These are phyloP conservation scores for Handroanthus guayacan DNA, from an alignment of 257 asterid genomes.

Conservation along the genomic window DNA sequence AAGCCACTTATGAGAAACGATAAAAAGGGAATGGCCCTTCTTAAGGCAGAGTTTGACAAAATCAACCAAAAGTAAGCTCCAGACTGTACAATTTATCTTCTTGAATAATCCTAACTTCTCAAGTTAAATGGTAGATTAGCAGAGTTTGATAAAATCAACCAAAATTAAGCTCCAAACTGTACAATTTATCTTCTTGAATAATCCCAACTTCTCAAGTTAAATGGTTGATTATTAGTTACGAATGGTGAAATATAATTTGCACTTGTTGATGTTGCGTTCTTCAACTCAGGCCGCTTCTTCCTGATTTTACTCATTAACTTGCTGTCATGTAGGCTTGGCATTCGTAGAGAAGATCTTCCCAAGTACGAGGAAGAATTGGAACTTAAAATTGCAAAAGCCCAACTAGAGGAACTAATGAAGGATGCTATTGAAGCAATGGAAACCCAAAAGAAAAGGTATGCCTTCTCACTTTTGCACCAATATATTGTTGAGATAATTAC, in stretches of 20 bases:
- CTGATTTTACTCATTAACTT: conserved; percentile 3
- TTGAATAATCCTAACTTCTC: too few relatives aligned
- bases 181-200: background rate
- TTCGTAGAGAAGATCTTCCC: conserved; percentile 61
- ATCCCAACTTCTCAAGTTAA: background rate
- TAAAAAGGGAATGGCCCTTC: conserved; percentile 66
- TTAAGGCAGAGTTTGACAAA: conserved; percentile 62
- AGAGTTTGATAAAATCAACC: conserved; percentile 68
- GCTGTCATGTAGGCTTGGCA: conserved; percentile 56
- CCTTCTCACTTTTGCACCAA: background rate
- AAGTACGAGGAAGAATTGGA: conserved; percentile 67
- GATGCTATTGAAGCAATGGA: conserved; percentile 70
- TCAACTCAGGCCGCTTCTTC: background rate
- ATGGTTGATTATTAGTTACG: background rate
- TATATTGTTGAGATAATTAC: too few relatives aligned
- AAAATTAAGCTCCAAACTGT: conserved; percentile 51
- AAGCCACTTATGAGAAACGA: conserved; percentile 68
- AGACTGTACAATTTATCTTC: too few relatives aligned
- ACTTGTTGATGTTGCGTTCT: background rate
- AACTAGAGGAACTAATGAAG: conserved; percentile 60
- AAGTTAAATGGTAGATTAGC: too few relatives aligned
- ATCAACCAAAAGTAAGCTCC: too few relatives aligned
- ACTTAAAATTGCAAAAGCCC: conserved; percentile 65
- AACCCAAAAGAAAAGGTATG: conserved; percentile 64
- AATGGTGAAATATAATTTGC: background rate